phyloP scores from a whole-genome alignment of 208 protist genomes.

The Naegleria fowleri region DNA sequence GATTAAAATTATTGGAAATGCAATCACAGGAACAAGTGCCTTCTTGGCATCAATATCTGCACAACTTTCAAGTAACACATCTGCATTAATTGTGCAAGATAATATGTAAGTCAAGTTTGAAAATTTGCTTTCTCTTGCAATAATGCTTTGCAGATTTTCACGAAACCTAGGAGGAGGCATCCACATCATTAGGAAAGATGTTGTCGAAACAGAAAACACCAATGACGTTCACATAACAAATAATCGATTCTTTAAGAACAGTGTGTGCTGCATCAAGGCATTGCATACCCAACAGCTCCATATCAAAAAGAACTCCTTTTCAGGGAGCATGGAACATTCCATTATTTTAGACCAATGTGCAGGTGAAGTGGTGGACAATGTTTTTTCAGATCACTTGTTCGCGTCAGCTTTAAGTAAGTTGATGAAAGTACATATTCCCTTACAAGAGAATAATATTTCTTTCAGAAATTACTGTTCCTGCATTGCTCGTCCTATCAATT shows the following conservation, averaged over 20 bases:
- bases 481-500: no score
- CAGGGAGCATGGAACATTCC: no score
- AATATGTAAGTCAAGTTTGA: not conserved
- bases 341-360: no score
- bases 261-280: not conserved
- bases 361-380: no score
- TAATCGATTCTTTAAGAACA: not conserved
- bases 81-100: not conserved
- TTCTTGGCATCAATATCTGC: not conserved
- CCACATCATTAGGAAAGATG: not conserved
- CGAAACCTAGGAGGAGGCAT: not conserved
- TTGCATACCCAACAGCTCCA: no score
- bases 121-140: not conserved
- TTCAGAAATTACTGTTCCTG: no score
- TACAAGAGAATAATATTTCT: no score
- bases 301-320: no score
- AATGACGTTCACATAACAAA: not conserved
- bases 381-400: no score
- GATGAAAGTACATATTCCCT: no score
- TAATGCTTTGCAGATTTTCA: not conserved
- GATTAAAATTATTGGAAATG: not conserved
- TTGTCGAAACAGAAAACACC: not conserved
- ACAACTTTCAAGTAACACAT: not conserved
- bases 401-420: no score
- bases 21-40: not conserved